Conservation (phyloP, 176 grass and related monocot species). For the Rhynchospora tenuis region DNA sequence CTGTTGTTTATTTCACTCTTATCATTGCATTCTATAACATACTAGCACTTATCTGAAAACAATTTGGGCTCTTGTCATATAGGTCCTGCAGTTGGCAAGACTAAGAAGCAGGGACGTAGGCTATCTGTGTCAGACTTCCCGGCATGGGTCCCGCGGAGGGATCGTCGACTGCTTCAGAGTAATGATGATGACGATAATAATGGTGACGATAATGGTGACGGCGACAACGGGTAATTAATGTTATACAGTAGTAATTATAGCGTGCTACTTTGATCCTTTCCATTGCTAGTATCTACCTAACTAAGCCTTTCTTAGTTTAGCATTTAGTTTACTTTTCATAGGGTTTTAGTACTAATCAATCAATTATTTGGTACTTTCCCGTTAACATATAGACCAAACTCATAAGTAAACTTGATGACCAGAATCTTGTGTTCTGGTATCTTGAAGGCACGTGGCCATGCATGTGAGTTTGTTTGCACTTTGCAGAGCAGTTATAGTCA, state of each 20-base stretch:
- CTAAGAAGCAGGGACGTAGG: constrained; percentile 8
- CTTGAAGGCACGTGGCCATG: background rate
- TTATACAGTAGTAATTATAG: background rate
- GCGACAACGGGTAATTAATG: background rate
- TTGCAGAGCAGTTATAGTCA: background rate
- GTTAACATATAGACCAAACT: background rate
- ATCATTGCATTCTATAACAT: background rate
- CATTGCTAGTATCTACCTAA: background rate
- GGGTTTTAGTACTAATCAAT: background rate
- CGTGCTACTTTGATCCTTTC: background rate
- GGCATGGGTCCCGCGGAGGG: background rate
- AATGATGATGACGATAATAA: background rate
- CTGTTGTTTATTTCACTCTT: background rate
- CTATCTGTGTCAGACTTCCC: background rate
- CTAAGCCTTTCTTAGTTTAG: background rate
- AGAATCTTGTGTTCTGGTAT: background rate
- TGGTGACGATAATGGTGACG: background rate
- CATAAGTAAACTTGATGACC: background rate
- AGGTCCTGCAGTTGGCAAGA: background rate
- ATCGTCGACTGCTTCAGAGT: constrained; percentile 14
- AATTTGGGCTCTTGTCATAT: background rate
- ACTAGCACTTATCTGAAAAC: background rate
- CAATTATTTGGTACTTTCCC: background rate
- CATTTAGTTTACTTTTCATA: background rate
- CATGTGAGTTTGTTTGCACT: background rate